A percentile compares a stretch with the other conserved stretches of the same genome.
Evolutionary conservation across 169 alveolate genomes (phyloP).

Genomic region (Cryptosporidium ubiquitum): DNA sequence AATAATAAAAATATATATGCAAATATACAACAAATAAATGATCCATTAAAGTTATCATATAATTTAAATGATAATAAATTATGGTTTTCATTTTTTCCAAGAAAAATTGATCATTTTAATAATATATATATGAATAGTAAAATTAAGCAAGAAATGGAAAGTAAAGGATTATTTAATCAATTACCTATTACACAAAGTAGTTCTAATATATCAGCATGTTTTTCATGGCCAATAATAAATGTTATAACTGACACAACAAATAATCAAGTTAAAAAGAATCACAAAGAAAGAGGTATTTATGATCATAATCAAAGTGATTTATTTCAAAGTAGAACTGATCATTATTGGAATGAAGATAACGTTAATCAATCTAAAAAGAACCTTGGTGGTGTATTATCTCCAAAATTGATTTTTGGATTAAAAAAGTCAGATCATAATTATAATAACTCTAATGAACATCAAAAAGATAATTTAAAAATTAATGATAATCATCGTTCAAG

Average conservation of each 20-base stretch:
- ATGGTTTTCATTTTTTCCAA: constrained; percentile 65
- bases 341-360: not conserved
- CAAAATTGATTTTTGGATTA: not conserved
- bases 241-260: not conserved
- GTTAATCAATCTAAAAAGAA: not conserved
- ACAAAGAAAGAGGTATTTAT: not conserved
- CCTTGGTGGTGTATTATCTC: not conserved
- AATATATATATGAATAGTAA: not conserved
- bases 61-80: constrained; percentile 35
- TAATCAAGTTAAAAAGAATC: not conserved
- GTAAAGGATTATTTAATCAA: constrained; percentile 5
- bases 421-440: not conserved
- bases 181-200: constrained; percentile 47
- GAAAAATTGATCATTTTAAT: not conserved
- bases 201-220: constrained; percentile 63
- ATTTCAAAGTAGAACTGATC: not conserved
- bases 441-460: too few relatives aligned
- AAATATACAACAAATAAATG: constrained; percentile 58
- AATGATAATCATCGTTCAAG: not conserved
- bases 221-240: constrained; percentile 67
- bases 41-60: constrained; percentile 60
- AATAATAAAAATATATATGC: constrained; percentile 70
- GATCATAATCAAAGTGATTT: too few relatives aligned
- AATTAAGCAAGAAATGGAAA: not conserved
- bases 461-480: not conserved